Evolutionary conservation across 1,284 basidiomycete genomes (phyloP).

Genomic region (Leucoagaricus sp.): DNA sequence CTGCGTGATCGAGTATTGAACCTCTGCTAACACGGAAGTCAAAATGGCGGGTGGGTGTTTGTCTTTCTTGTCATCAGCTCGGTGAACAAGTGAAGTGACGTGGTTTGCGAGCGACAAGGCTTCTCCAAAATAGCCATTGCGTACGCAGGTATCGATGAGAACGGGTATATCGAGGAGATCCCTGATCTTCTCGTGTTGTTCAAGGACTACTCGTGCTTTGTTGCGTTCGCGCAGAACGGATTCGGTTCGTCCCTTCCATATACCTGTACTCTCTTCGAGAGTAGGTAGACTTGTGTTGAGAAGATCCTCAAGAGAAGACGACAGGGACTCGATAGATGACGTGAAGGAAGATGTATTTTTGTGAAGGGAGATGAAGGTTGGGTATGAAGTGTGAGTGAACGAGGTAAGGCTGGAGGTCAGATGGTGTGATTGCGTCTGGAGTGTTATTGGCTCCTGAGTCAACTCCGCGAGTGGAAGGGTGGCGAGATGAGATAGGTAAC

Average conservation of each 20-base stretch:
- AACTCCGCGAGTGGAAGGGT: conserved; percentile 67
- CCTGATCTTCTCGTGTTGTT: conserved; percentile 88
- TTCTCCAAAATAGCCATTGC: conserved; percentile 89
- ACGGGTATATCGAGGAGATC: conserved; percentile 89
- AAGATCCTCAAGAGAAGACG: conserved; percentile 67
- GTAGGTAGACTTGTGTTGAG: conserved; percentile 68
- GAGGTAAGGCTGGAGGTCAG: conserved; percentile 86
- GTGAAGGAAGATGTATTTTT: conserved; percentile 70
- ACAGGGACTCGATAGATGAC: conserved; percentile 62
- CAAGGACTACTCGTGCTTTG: conserved; percentile 78
- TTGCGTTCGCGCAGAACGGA: conserved; percentile 55
- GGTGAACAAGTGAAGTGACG: conserved; percentile 43
- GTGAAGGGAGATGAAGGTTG: conserved; percentile 85
- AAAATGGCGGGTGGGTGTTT: conserved; percentile 45
- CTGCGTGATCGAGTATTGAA: conserved; percentile 70
- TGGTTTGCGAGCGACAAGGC: conserved; percentile 82
- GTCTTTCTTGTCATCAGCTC: conserved; percentile 30
- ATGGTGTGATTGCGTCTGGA: conserved; percentile 80
- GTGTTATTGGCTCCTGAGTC: conserved; percentile 66
- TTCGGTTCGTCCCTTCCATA: conserved; percentile 53
- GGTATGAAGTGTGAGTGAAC: conserved; percentile 86
- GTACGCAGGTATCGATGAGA: conserved; percentile 88
- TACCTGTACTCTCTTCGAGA: conserved; percentile 67
- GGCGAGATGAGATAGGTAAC: conserved; percentile 66
- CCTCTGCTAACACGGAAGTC: conserved; percentile 68